Base-by-base conservation (phyloP, 2,329 filamentous ascomycete species). In the Penicillium decumbens region DNA sequence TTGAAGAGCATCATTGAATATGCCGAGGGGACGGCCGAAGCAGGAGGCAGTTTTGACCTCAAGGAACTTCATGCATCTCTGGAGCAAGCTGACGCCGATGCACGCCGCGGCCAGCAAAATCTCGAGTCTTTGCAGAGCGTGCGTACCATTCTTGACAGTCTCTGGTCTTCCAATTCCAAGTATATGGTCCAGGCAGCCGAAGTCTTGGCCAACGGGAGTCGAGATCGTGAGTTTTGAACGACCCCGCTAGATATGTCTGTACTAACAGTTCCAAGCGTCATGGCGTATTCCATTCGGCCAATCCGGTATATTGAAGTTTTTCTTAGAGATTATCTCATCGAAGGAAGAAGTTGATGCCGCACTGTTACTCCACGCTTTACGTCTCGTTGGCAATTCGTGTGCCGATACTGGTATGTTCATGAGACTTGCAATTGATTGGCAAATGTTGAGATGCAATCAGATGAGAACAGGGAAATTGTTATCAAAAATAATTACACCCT, bases 371-470 rank as follows among this genome's bases (percentile, higher is more conserved):
- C 72, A 74, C 54, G 66, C 71, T 32, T 56, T 76, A 41, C 67
- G 73, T 13, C 49, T 76, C 13, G 61, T 74, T 49, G 73, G 72
- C 4, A 76, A 76, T 50, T 72, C 69, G 30, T 75, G 73, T 61
- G 73, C 73, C 30, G 73, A 75, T 53, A 73, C 67, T 35, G 64
- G 70, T 72, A 58, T 55, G 59, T 54, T 15, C 8, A 27, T 15
- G 12, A 18, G 10, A 15, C 3, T 13, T 35, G 9, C 8, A n/a
- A 23, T 8, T 4, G 12, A 12, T 20, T 9, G 32, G 7, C 8
- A 33, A 10, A 29, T 27, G 43, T 52, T 64, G 50, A 65, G 30
- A 3, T 4, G n/a, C 3, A 5, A 25, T 9, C 42, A 73, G 72
- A 75, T 56, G 69, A 71, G 43, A 75, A 75, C 43, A 61, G 72